Evolutionary conservation across 2,329 filamentous ascomycete genomes (phyloP).

Genomic region (Fusarium irregulare): DNA sequence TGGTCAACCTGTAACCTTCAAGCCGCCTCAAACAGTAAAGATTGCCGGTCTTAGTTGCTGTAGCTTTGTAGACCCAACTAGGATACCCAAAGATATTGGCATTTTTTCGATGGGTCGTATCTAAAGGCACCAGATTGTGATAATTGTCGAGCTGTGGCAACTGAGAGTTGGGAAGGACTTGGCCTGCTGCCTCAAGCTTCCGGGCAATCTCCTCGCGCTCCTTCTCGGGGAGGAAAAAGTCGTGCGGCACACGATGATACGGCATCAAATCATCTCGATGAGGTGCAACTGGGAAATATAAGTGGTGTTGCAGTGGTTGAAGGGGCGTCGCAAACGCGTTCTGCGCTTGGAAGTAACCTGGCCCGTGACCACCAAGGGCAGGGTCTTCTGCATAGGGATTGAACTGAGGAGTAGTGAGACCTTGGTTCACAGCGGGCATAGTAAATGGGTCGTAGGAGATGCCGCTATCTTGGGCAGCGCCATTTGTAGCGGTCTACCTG

Average conservation of each 20-base stretch:
- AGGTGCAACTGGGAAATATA: slow-evolving; percentile 90
- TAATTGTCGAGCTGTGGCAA: slow-evolving; percentile 87
- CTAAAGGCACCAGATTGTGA: slow-evolving; percentile 90
- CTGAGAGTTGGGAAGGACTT: slow-evolving; percentile 82
- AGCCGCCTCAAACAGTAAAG: slow-evolving; percentile 89
- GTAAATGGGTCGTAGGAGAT: slow-evolving; percentile 71
- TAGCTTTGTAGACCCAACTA: slow-evolving; percentile 96
- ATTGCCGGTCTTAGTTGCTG: slow-evolving; percentile 87
- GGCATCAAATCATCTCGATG: slow-evolving; percentile 82
- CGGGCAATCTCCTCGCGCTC: slow-evolving; percentile 89
- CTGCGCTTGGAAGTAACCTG: slow-evolving; percentile 75
- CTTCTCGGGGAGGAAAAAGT: slow-evolving; percentile 91
- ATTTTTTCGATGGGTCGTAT: slow-evolving; percentile 83
- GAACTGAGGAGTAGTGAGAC: slow-evolving; percentile 63
- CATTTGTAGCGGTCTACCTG: slow-evolving; percentile 58
- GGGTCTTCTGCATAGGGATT: slow-evolving; percentile 86
- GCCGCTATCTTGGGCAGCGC: slow-evolving; percentile 58
- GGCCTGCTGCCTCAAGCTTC: slow-evolving; percentile 85
- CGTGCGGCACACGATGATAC: slow-evolving; percentile 87
- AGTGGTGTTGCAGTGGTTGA: slow-evolving; percentile 86
- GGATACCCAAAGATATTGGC: slow-evolving; percentile 84
- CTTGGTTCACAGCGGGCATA: slow-evolving; percentile 66
- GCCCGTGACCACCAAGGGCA: slow-evolving; percentile 65
- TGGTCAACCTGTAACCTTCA: slow-evolving; percentile 88
- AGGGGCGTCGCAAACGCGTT: slow-evolving; percentile 62